These are phyloP conservation scores for Phenoliferia sp. DNA, from an alignment of 1,284 basidiomycete species.

Conservation along the genomic window DNA sequence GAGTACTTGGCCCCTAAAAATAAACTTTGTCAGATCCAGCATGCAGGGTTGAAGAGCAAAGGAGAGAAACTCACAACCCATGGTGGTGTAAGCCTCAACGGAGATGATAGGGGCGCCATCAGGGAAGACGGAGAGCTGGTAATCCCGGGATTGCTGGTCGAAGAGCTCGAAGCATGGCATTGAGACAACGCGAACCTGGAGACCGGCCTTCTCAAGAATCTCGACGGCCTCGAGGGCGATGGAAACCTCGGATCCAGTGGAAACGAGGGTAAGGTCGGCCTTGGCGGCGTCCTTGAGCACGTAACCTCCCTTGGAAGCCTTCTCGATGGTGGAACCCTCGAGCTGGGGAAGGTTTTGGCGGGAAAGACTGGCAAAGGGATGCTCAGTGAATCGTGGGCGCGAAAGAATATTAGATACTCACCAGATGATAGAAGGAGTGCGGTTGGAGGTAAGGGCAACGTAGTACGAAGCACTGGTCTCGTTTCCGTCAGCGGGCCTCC, in stretches of 20 bases:
- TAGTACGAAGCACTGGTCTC: conserved; percentile 88
- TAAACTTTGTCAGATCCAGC: not conserved
- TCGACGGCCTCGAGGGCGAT: conserved; percentile 80
- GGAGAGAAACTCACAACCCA: conserved; percentile 1
- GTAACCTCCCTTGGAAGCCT: conserved; percentile 79
- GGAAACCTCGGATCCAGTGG: conserved; percentile 80
- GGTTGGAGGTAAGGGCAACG: conserved; percentile 64
- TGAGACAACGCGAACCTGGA: conserved; percentile 79
- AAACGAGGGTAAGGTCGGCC: conserved; percentile 76
- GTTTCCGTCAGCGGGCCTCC: conserved; percentile 62
- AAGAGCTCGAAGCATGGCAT: conserved; percentile 88
- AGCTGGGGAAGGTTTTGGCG: conserved; percentile 92
- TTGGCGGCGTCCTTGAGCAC: conserved; percentile 67
- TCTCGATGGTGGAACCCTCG: conserved; percentile 78
- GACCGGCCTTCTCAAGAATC: conserved; percentile 56
- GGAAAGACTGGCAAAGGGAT: conserved; percentile 57
- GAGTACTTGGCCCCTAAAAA: conserved; percentile 80
- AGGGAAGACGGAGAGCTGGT: conserved; percentile 76
- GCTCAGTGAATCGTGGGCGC: not conserved
- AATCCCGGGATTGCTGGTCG: conserved; percentile 73
- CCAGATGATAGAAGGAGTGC: conserved; percentile 73
- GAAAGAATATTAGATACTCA: not conserved
- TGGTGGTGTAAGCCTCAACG: conserved; percentile 65
- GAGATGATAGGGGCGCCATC: conserved; percentile 85
- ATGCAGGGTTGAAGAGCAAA: conserved; percentile 1